phyloP scores from a whole-genome alignment of 192 early-diverging fungal genomes.

The Backusella parvicylindrica region DNA sequence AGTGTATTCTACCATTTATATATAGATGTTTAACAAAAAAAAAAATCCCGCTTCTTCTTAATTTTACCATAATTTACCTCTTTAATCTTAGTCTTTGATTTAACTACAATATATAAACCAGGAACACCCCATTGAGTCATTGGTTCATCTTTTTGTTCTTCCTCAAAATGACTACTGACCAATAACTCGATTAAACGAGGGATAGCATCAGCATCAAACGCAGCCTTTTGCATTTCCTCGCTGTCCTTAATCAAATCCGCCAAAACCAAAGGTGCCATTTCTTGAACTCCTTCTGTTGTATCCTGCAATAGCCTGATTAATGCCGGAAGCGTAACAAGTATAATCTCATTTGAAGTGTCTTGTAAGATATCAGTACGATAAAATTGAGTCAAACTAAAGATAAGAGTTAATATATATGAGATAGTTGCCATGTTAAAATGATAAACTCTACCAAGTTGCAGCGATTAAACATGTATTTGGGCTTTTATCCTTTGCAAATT shows the following conservation, averaged over 20 bases:
- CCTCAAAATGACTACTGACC: constrained; percentile 22
- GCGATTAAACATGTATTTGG: constrained; percentile 65
- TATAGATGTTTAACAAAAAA: background rate
- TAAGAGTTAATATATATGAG: no score
- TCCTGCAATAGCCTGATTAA: constrained; percentile 68
- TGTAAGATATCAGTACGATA: constrained; percentile 57
- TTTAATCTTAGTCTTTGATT: constrained; percentile 53
- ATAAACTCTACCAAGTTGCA: constrained; percentile 53
- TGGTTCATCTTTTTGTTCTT: constrained; percentile 28
- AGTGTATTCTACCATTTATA: constrained; percentile 56
- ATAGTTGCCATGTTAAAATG: no score
- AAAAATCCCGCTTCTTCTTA: background rate
- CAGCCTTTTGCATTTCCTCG: constrained; percentile 70
- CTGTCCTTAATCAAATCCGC: constrained; percentile 71
- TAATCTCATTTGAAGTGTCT: constrained; percentile 49
- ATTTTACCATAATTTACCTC: constrained; percentile 39
- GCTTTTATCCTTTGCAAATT: constrained; percentile 61
- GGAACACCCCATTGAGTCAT: constrained; percentile 19
- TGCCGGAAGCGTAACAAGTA: constrained; percentile 57
- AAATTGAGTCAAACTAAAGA: constrained; percentile 56
- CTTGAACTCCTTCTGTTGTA: constrained; percentile 48
- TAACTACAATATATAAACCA: constrained; percentile 23
- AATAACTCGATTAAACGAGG: constrained; percentile 56
- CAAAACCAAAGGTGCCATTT: constrained; percentile 64
- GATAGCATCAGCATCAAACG: constrained; percentile 73